phyloP scores from a whole-genome alignment of 352 stramenopile species.

The Globisporangium spiculum region DNA sequence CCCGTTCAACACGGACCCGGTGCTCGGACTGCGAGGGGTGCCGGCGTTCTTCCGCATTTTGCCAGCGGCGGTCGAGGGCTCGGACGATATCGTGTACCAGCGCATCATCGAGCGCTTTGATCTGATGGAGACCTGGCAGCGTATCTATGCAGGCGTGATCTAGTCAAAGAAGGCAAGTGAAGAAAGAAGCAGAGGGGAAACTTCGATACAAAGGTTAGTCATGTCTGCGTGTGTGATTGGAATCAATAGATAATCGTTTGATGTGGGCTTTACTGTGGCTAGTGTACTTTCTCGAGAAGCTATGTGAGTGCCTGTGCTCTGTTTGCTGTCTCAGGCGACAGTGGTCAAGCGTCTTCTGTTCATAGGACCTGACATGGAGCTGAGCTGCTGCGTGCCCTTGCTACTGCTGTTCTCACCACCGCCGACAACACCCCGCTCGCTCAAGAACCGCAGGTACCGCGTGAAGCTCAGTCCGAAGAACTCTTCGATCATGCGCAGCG shows the following conservation, averaged over 20 bases:
- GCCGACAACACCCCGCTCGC: constrained; percentile 55
- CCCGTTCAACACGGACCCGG: constrained; percentile 50
- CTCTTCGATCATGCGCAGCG: constrained; percentile 59
- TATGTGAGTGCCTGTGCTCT: neutral
- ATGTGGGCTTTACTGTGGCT: neutral
- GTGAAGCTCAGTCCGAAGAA: constrained; percentile 72
- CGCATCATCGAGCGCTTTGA: constrained; percentile 52
- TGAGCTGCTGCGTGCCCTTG: constrained; percentile 10
- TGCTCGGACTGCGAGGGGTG: constrained; percentile 50
- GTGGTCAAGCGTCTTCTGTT: constrained; percentile 1
- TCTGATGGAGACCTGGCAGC: constrained; percentile 35
- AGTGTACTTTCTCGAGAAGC: neutral
- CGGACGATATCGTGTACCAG: constrained; percentile 34
- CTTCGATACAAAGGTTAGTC: constrained; percentile 4
- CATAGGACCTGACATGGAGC: neutral
- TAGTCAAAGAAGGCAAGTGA: neutral
- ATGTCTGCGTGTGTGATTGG: neutral
- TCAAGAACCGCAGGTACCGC: constrained; percentile 60
- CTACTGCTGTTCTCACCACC: constrained; percentile 17
- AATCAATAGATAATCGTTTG: constrained; percentile 4
- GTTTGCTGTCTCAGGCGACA: neutral
- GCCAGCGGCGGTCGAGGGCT: constrained; percentile 3
- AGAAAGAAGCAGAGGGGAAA: neutral
- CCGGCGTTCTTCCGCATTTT: constrained; percentile 48
- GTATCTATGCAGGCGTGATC: constrained; percentile 29